Evolutionary conservation across 352 stramenopile genomes (phyloP), one percentile per base, ranked within the genome.

Genomic region (Albugo candida): DNA sequence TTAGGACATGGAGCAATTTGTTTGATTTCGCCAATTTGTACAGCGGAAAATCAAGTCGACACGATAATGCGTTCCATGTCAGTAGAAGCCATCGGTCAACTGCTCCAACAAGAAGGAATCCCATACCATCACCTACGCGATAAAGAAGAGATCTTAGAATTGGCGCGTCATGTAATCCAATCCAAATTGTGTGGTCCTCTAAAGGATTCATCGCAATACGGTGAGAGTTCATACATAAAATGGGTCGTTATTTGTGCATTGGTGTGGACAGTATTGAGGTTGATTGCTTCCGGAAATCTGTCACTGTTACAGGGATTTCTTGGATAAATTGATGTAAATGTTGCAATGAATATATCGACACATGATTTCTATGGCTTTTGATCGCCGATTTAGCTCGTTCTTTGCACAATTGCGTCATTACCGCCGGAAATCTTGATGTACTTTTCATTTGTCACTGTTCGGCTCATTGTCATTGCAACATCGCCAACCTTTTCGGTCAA

Each of bases 111-210:
- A 12, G 77, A 87, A 56, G 77, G 78, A 0, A 67, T 91, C 49
- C 70, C 83, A 51, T 78, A 80, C 36, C 67, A 84, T 48, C 74
- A 76, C 45, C 84, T 87, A 50, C 65, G 61, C 5, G 74, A 84
- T 45, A 64, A 64, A 6, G 70, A 86, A 2, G 57, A 86, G 45
- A 71, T 87, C 36, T 52, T 83, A n/a, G 72, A 44, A 49, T 36
- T 67, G 5, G 74, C 72, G 36, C 67, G 67, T 10, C 65, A 83
- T 54, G 67, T 91, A 16, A 46, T 87, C 14, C 45, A 60, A 17
- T 51, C 67, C 14, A 87, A 85, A 45, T 46, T 91, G 10, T 59
- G 60, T 27, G 54, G 54, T 4, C 3, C 3, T 31, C 8, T 8
- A 8, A 55, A 43, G 13, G 47, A 59, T 21, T 14, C 54, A 18